phyloP scores from a whole-genome alignment of 352 stramenopile species.

The Phytophthora vignae region DNA sequence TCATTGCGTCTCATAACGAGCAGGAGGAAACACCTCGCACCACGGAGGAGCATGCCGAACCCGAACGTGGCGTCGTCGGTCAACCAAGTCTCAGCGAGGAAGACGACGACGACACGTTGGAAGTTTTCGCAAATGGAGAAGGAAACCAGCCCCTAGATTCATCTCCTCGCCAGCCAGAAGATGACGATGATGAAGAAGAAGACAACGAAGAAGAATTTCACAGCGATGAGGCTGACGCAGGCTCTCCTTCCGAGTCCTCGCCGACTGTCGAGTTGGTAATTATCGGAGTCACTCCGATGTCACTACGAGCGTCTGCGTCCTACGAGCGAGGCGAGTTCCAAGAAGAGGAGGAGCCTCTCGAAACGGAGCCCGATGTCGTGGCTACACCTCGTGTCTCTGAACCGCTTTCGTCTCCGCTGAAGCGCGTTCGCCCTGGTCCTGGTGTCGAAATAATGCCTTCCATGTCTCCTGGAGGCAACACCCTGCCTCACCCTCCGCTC shows the following conservation, averaged over 20 bases:
- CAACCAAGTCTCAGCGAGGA: conserved; percentile 12
- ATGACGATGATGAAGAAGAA: conserved; percentile 22
- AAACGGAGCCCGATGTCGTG: conserved; percentile 18
- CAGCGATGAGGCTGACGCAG: neutral
- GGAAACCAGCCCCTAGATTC: conserved; percentile 15
- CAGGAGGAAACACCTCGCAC: neutral
- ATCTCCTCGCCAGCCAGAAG: conserved; percentile 21
- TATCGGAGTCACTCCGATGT: conserved; percentile 28
- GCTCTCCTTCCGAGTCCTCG: conserved; percentile 1
- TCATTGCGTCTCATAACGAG: conserved; percentile 35
- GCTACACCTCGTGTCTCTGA: conserved; percentile 9
- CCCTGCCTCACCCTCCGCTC: conserved; percentile 35
- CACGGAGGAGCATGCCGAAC: conserved; percentile 5
- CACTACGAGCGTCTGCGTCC: conserved; percentile 4
- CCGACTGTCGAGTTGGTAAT: conserved; percentile 26
- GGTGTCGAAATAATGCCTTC: conserved; percentile 8
- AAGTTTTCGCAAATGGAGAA: conserved; percentile 47
- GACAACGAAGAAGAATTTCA: neutral
- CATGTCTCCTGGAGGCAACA: conserved; percentile 9
- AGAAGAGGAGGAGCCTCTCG: conserved; percentile 26
- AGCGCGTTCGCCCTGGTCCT: conserved; percentile 19
- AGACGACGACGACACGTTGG: conserved; percentile 47
- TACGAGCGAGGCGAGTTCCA: conserved; percentile 9
- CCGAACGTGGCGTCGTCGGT: neutral
- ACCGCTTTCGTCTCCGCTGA: conserved; percentile 29